Evolutionary conservation across 768 basidiomycete genomes (phyloP).

Genomic region (Tricholoma bakamatsutake): DNA sequence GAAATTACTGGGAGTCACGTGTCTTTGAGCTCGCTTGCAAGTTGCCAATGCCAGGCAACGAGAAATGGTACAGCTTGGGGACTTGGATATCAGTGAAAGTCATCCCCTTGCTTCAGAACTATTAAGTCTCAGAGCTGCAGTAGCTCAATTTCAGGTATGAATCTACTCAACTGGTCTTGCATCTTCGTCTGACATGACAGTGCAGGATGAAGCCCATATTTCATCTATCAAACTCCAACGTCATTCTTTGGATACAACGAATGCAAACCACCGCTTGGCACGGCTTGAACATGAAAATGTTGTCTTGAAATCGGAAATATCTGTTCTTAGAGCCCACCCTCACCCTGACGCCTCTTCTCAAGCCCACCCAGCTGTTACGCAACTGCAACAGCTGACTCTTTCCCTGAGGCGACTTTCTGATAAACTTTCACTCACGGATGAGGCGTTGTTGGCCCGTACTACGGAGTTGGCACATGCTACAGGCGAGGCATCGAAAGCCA

Average conservation of each 20-base stretch:
- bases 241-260: slow-evolving; percentile 47
- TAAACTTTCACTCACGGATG: slow-evolving; percentile 60
- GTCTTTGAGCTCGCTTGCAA: no score
- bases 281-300: slow-evolving; percentile 57
- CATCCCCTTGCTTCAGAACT: slow-evolving; percentile 45
- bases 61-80: slow-evolving; percentile 1
- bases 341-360: slow-evolving; percentile 28
- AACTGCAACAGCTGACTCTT: slow-evolving; percentile 53
- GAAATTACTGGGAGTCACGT: no score
- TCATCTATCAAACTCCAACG: slow-evolving; percentile 64
- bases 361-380: slow-evolving; percentile 23
- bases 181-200: slow-evolving; percentile 9
- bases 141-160: slow-evolving; percentile 45
- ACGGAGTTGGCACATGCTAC: slow-evolving; percentile 38
- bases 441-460: slow-evolving; percentile 42
- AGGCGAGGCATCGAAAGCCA: slow-evolving; percentile 38
- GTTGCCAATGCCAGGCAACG: not conserved
- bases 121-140: slow-evolving; percentile 36
- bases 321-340: slow-evolving; percentile 47
- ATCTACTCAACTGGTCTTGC: slow-evolving; percentile 5
- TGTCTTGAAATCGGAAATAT: slow-evolving; percentile 48
- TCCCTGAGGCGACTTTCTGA: slow-evolving; percentile 64
- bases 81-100: slow-evolving; percentile 21
- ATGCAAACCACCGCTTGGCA: slow-evolving; percentile 39
- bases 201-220: slow-evolving; percentile 63